Base-by-base conservation (phyloP, 805 yeast species). In the Debaryomyces castellii region DNA sequence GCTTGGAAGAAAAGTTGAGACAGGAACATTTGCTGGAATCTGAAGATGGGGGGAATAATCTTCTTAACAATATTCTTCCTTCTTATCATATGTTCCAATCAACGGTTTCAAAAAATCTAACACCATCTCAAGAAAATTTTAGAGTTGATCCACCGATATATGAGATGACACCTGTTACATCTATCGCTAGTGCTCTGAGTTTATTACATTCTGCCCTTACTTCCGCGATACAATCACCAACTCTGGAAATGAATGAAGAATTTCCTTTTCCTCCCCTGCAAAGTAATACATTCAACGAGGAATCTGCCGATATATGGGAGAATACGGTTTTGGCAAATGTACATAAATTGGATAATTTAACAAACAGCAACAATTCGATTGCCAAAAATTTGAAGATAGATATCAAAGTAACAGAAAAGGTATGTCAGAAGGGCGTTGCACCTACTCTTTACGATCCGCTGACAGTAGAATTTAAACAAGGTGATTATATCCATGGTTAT, bases 21-120 rank as follows among this genome's bases (percentile, higher is more conserved):
- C 20, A 14, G 3, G 18, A 2, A 6, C 14, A 30, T 8, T 16
- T 30, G 18, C 10, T 7, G 10, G 34, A 30, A 5, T 5, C 38
- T 6, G 20, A 20, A 18, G 30, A 43, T 7, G 34, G 16, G 27
- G 63, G 53, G n/a, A 64, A 60, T 39, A 59, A 58, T 16, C 46
- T 56, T 17, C 40, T 64, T 8, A 60, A 53, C 40, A 67, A 70
- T 41, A 73, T 73, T 28, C 59, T 73, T 11, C 77, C 77, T 1
- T 70, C 76, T 8, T 73, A 72, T 51, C 71, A 71, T 34, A 72
- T 73, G 76, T 71, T 63, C 55, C 69, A 68, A 53, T 60, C 74
- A 25, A 73, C 76, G 5, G 59, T 73, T 7, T 64, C 72, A 36
- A 67, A 68, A 46, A 60, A 60, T 20, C 47, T 72, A 45, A 64